phyloP scores from a whole-genome alignment of 2,329 filamentous ascomycete species.

The Alternaria sp. region DNA sequence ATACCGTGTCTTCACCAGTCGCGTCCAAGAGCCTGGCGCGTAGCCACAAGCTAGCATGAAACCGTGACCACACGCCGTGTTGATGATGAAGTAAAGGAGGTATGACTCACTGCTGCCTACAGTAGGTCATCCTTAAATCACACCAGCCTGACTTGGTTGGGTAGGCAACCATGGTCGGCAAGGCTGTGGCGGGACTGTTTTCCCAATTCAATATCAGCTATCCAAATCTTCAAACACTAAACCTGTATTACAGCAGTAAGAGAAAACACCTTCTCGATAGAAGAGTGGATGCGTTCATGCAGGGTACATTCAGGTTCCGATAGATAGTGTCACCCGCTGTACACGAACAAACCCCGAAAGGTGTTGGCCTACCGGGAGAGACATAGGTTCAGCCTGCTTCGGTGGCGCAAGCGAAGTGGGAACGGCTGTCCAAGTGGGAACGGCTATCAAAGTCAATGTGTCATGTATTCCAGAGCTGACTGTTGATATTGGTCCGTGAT shows the following conservation, averaged over 20 bases:
- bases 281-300: not conserved
- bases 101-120: constrained; percentile 30
- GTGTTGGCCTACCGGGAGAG: not conserved
- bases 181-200: constrained; percentile 8
- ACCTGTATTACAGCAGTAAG: not conserved
- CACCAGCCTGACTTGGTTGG: constrained; percentile 6
- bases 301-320: not conserved
- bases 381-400: not conserved
- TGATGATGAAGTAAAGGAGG: constrained; percentile 12
- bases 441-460: not conserved
- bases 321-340: not conserved
- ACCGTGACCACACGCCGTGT: constrained; percentile 17
- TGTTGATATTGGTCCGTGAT: not conserved
- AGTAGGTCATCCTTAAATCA: not conserved
- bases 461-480: not conserved
- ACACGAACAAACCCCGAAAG: not conserved
- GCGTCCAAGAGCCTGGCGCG: constrained; percentile 20
- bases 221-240: not conserved
- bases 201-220: not conserved
- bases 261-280: not conserved
- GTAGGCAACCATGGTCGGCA: constrained; percentile 10
- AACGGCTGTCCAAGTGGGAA: not conserved
- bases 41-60: constrained; percentile 12
- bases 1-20: constrained; percentile 37
- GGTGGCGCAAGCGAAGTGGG: not conserved